Base-by-base conservation (phyloP, 2,329 filamentous ascomycete species). In the Decorospora gaudefroyi region DNA sequence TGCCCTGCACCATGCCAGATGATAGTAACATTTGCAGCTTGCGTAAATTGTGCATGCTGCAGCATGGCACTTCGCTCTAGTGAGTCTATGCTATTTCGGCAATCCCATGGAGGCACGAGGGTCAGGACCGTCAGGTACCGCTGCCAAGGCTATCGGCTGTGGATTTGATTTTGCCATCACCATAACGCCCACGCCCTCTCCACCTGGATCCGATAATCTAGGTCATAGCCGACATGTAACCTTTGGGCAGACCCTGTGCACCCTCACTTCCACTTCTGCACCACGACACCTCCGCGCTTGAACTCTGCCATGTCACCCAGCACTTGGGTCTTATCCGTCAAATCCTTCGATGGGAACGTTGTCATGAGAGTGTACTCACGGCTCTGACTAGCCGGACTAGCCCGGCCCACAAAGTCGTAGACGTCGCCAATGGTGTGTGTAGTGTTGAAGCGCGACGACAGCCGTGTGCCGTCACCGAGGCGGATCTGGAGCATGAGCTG, bases 381-480 rank as follows among this genome's bases (percentile, higher is more conserved):
- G 26, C 71, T 64, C 19, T 74, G 73, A 35, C 80, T 79, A 5
- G 77, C 78, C 0, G 83, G 67, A 17, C 80, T 84, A 0, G 87
- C 79, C n/a, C 79, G 76, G 46, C 81, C 74, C 48, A 92, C 82
- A 59, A 92, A 92, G 6, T 77, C 75, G 68, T 93, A 92, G 6
- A 95, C 79, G 54, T 92, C 86, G 11, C 83, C 85, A 32, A 95
- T 73, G 0, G 88, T 93, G 58, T 90, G 85, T 0, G 80, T 85
- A 0, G 85, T 84, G 73, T 93, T 93, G 74, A 95, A 95, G 6
- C 88, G 82, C 17, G 86, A 87, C n/a, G 85, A 83, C 16, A 93
- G 74, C 29, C 88, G 80, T 1, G 86, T 86, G 26, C 88, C 89
- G 55, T 92, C 85, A 1, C 85, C 87, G 42, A 93, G 79, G 61